Percentiles rank a stretch among this genome's conserved stretches.
phyloP scores from a whole-genome alignment of 139 green algal genomes.

The Spirogloea muscicola region DNA sequence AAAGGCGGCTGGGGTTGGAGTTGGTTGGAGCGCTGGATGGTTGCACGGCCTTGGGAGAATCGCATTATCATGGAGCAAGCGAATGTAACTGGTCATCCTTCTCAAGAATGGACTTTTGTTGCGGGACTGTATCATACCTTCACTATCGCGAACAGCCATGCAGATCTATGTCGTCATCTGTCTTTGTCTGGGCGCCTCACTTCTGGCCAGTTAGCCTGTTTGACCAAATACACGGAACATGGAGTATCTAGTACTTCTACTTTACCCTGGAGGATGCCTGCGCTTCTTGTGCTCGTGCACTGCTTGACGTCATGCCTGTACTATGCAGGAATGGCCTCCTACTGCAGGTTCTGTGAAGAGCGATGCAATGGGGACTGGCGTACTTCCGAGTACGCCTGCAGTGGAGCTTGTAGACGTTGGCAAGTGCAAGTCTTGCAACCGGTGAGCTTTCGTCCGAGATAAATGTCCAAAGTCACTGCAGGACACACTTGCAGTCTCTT shows the following conservation, averaged over 20 bases:
- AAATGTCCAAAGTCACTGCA: not conserved
- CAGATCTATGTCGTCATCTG: not conserved
- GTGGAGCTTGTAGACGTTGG: constrained; percentile 5
- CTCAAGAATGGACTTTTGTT: no score
- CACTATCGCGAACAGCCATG: not conserved
- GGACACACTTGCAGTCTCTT: not conserved
- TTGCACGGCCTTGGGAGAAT: constrained; percentile 21
- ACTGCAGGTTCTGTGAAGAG: no score
- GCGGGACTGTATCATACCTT: not conserved
- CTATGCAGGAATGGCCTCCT: not conserved
- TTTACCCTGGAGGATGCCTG: no score
- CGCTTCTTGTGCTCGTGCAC: no score
- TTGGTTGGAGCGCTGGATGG: constrained; percentile 32
- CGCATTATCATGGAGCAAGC: constrained; percentile 7
- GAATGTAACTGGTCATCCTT: no score
- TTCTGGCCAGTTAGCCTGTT: no score
- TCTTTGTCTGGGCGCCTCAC: no score
- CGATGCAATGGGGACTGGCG: no score
- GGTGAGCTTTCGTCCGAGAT: not conserved
- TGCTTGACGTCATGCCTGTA: not conserved
- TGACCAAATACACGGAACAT: no score
- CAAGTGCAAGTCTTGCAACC: constrained; percentile 2
- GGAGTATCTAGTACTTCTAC: no score
- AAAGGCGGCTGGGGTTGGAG: constrained; percentile 18
- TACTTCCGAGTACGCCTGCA: no score